Percentiles rank a stretch among this genome's conserved stretches.
These are phyloP conservation scores for Nakazawaea laoshanensis DNA, from an alignment of 805 yeast species.

Conservation along the genomic window DNA sequence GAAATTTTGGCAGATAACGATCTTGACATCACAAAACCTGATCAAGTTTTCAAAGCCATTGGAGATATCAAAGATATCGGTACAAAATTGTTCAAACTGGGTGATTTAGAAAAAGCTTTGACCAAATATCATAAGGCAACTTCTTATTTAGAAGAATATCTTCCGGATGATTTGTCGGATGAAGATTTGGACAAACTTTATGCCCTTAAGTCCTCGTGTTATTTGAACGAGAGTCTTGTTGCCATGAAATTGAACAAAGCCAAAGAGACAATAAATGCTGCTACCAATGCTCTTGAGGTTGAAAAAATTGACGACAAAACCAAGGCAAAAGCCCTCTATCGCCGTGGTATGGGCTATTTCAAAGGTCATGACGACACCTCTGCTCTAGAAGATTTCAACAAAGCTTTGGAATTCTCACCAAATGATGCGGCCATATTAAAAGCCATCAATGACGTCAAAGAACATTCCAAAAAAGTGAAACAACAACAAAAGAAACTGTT, in stretches of 20 bases:
- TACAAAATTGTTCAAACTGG: conserved; percentile 62
- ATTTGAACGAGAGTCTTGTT: conserved; percentile 67
- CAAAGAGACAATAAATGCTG: conserved; percentile 44
- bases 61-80: conserved; percentile 67
- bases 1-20: conserved; percentile 70
- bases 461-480: conserved; percentile 27
- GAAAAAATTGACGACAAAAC: conserved; percentile 55
- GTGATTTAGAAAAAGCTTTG: conserved; percentile 47
- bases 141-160: conserved; percentile 59
- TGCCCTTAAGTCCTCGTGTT: conserved; percentile 52
- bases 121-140: conserved; percentile 69
- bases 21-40: conserved; percentile 52
- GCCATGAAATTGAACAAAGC: conserved; percentile 56
- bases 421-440: conserved; percentile 62
- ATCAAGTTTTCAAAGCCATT: conserved; percentile 60
- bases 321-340: conserved; percentile 76
- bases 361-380: conserved; percentile 58
- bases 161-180: conserved; percentile 58
- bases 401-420: conserved; percentile 59
- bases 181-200: conserved; percentile 42
- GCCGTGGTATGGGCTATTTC: conserved; percentile 73
- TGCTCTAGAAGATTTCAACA: conserved; percentile 57
- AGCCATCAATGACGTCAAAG: conserved; percentile 54
- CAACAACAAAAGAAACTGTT: conserved; percentile 69
- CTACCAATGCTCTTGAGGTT: conserved; percentile 59